Conservation (phyloP, 1,139 yeast species). For the Suhomyces taliae region DNA sequence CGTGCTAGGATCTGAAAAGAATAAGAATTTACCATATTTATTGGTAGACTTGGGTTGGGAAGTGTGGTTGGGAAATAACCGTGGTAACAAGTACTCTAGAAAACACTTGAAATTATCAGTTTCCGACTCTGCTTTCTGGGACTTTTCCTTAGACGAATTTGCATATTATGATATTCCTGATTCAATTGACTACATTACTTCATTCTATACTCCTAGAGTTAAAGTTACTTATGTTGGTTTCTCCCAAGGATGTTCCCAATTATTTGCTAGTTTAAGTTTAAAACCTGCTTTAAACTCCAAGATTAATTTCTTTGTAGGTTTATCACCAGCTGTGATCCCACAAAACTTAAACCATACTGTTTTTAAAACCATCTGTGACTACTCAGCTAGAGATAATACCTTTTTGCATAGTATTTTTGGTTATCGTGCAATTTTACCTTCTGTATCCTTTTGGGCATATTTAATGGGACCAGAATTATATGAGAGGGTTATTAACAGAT, state of each 20-base stretch:
- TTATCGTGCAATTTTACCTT: slow-evolving; percentile 42
- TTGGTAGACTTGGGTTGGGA: slow-evolving; percentile 35
- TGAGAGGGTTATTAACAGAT: slow-evolving; percentile 38
- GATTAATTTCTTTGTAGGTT: slow-evolving; percentile 38
- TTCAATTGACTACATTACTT: slow-evolving; percentile 57
- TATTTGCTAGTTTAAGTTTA: slow-evolving; percentile 43
- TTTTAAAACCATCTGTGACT: slow-evolving; percentile 34
- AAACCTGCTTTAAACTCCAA: slow-evolving; percentile 38
- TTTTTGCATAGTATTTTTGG: slow-evolving; percentile 44
- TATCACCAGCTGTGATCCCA: slow-evolving; percentile 50
- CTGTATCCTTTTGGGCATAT: slow-evolving; percentile 48
- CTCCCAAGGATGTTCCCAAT: slow-evolving; percentile 49
- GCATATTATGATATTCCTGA: slow-evolving; percentile 83
- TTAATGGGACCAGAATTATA: slow-evolving; percentile 37
- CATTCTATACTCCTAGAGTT: slow-evolving; percentile 10
- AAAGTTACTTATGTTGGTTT: slow-evolving; percentile 42
- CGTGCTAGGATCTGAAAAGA: slow-evolving; percentile 36
- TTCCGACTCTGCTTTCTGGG: slow-evolving; percentile 63
- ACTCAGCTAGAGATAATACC: slow-evolving; percentile 34
- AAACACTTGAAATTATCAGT: slow-evolving; percentile 39
- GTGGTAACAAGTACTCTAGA: slow-evolving; percentile 43
- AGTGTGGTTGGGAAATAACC: slow-evolving; percentile 39
- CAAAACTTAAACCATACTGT: slow-evolving; percentile 40
- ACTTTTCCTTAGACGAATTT: slow-evolving; percentile 82
- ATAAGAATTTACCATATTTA: slow-evolving; percentile 32